Evolutionary conservation across 257 asterid species (phyloP), one percentile per base, ranked within the genome.

Genomic region (Nicotiana paniculata): DNA sequence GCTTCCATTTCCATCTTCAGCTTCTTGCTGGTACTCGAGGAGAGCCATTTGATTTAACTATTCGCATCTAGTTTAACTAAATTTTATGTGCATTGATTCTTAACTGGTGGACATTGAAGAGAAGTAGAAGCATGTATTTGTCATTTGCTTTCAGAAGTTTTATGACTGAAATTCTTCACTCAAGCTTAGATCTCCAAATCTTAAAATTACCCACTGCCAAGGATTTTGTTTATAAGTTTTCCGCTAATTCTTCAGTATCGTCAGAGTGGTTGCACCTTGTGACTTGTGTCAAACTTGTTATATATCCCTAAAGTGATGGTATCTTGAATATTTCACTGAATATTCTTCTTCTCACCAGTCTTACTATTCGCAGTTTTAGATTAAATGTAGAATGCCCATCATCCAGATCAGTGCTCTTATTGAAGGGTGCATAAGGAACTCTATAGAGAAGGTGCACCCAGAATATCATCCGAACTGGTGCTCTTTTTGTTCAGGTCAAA

Each of bases 11-110:
- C 62, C 24, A 74, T 24, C 62, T 48, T 74, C 79, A 74, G 62
- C 79, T 46, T 74, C 79, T 74, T 74, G 79, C 79, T 48, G 62
- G 33, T 74, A 48, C 62, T 74, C 26, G 15, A 13, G 59, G 59
- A 72, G 62, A 74, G 62, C 79, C 62, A 74, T 48, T 74, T 13
- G 24, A 48, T 74, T 48, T 74, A 59, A 46, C 43, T 7, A 26
- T 46, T 65, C 13, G 43, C 72, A 30, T 66, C 46, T 66, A 32
- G 17, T 33, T 32, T 13, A 32, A 66, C 75, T 16, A 66, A 66
- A 32, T 66, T 16, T 33, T 9, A 66, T 16, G 75, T 66, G 75
- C 75, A 16, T 66, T 66, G 51, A 6, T 32, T 15, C 35, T 37
- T 66, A 32, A 33, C 75, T 3, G 10, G 17, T 6, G 26, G 75